These are phyloP conservation scores for Annulohypoxylon stygium DNA, from an alignment of 495 filamentous ascomycete genomes.

Conservation along the genomic window DNA sequence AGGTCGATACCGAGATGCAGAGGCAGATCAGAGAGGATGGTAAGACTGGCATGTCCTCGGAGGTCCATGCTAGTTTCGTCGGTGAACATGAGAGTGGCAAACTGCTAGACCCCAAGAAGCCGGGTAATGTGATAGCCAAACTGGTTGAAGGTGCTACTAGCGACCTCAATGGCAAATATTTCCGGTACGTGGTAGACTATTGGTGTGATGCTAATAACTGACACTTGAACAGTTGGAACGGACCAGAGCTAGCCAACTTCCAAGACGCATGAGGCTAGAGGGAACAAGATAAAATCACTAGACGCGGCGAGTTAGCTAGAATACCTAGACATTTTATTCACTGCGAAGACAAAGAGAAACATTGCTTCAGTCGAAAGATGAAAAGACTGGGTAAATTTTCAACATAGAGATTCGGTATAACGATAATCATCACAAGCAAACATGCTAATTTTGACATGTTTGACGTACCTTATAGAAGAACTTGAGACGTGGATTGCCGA, in stretches of 20 bases:
- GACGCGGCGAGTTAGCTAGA: constrained; percentile 26
- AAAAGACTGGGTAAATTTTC: constrained; percentile 86
- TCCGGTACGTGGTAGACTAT: constrained; percentile 65
- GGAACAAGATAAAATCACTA: constrained; percentile 28
- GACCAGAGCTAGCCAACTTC: constrained; percentile 72
- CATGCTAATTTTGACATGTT: not conserved
- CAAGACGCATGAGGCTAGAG: constrained; percentile 57
- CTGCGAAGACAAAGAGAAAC: constrained; percentile 24
- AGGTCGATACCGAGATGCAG: constrained; percentile 96
- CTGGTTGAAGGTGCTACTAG: constrained; percentile 70
- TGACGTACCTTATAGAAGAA: constrained; percentile 43
- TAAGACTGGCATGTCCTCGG: constrained; percentile 70
- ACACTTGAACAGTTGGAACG: constrained; percentile 74
- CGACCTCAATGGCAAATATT: constrained; percentile 79
- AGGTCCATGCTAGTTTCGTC: constrained; percentile 77
- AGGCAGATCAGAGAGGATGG: constrained; percentile 81
- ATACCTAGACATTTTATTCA: not conserved
- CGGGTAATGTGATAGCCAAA: constrained; percentile 86
- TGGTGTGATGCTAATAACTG: constrained; percentile 49
- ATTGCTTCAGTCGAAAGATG: constrained; percentile 92
- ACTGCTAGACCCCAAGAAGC: constrained; percentile 84
- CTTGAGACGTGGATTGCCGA: not conserved
- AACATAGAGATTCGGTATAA: constrained; percentile 78
- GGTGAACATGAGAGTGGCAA: constrained; percentile 73
- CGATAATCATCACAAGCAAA: constrained; percentile 70